Percentiles rank a stretch among this genome's conserved stretches.
Conservation (phyloP, 495 filamentous ascomycete species). For the Oleoguttula mirabilis region DNA sequence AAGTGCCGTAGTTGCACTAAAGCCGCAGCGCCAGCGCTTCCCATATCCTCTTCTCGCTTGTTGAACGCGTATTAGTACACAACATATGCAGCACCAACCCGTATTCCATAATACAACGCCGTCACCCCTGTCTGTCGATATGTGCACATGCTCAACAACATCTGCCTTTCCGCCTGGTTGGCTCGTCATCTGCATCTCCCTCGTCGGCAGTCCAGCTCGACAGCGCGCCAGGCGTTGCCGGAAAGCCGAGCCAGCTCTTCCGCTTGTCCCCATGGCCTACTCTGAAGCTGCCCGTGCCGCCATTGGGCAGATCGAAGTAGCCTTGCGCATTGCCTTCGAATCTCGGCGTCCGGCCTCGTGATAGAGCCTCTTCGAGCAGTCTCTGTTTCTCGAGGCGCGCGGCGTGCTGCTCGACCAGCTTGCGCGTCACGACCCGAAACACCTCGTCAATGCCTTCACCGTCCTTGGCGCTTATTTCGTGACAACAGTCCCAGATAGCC, state of each 20-base stretch:
- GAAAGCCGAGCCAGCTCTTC: constrained; percentile 50
- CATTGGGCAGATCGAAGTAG: constrained; percentile 26
- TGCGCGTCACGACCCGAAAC: constrained; percentile 85
- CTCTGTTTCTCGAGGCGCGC: constrained; percentile 36
- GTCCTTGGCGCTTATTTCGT: constrained; percentile 88
- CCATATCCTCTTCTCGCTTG: no score
- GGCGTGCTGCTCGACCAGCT: constrained; percentile 83
- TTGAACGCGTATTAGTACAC: no score
- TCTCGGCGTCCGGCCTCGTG: constrained; percentile 27
- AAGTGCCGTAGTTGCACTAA: constrained; percentile 3
- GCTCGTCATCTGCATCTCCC: neutral
- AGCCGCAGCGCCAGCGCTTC: neutral
- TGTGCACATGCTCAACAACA: no score
- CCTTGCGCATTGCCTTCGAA: constrained; percentile 26
- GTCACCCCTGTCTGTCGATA: no score
- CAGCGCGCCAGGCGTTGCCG: constrained; percentile 32
- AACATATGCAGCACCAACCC: no score
- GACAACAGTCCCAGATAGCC: constrained; percentile 88
- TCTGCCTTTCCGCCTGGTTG: neutral
- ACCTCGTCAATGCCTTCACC: constrained; percentile 97
- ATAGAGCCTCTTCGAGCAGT: constrained; percentile 34
- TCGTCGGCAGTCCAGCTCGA: constrained; percentile 11
- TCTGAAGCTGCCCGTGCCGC: constrained; percentile 44
- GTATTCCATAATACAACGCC: no score
- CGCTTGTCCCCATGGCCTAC: constrained; percentile 46